Evolutionary conservation across 495 filamentous ascomycete genomes (phyloP).

Genomic region (Aspergillus coremiiformis): DNA sequence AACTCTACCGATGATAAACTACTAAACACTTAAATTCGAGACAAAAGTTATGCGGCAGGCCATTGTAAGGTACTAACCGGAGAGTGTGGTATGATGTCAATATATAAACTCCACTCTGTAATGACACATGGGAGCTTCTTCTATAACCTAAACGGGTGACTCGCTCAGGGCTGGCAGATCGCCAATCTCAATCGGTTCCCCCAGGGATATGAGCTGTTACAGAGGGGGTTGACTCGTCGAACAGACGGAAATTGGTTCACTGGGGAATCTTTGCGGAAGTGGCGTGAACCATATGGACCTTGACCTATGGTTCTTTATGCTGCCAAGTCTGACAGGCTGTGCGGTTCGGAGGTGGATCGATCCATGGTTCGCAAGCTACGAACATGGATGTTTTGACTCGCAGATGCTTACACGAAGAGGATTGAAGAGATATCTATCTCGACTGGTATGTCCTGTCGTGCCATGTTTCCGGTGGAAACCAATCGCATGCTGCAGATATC

Average conservation of each 20-base stretch:
- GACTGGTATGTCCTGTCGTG: too few species aligned
- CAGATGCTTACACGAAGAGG: neutral
- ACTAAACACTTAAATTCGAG: neutral
- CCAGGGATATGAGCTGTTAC: neutral
- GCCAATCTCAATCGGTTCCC: neutral
- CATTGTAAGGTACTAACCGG: too few species aligned
- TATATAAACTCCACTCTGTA: neutral
- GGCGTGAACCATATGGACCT: neutral
- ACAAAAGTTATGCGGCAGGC: neutral
- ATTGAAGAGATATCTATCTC: too few species aligned
- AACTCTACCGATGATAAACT: neutral
- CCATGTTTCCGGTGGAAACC: neutral
- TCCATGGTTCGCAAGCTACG: neutral
- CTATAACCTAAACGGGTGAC: conserved; percentile 1
- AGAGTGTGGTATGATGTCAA: neutral
- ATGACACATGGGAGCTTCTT: neutral
- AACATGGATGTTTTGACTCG: neutral
- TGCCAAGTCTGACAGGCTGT: neutral
- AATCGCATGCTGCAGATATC: neutral
- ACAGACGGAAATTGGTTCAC: neutral
- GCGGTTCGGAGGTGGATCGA: neutral
- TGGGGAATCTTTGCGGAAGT: neutral
- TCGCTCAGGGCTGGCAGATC: neutral
- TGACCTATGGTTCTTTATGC: neutral
- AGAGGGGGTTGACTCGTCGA: neutral